phyloP scores from a whole-genome alignment of 345 rosid species.

The Acer yangbiense region DNA sequence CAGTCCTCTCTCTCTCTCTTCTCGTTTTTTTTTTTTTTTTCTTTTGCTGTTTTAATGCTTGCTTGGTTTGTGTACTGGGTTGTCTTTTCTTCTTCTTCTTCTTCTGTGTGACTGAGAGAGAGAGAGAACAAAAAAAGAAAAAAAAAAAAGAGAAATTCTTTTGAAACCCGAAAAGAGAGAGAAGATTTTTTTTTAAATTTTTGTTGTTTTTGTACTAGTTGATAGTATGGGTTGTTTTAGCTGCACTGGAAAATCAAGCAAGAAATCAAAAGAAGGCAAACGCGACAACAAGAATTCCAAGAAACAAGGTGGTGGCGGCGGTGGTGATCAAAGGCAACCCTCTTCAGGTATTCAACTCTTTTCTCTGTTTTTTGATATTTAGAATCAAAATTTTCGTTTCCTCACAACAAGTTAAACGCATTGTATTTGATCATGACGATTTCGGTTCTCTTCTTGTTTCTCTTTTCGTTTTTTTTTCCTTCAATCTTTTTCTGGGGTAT shows the following conservation, averaged over 20 bases:
- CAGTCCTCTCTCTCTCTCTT: background rate
- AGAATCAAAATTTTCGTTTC: background rate
- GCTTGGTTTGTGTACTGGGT: slow-evolving; percentile 6
- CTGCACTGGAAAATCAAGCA: slow-evolving; percentile 44
- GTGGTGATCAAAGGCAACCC: slow-evolving; percentile 37
- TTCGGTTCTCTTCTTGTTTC: background rate
- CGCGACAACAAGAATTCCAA: slow-evolving; percentile 14
- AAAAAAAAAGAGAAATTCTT: background rate
- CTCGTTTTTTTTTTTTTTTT: background rate
- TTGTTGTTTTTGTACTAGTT: background rate
- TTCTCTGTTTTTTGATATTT: background rate
- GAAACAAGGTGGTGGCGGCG: slow-evolving; percentile 22
- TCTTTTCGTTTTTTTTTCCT: no score
- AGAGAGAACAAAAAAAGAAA: background rate
- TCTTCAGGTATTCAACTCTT: slow-evolving; percentile 38
- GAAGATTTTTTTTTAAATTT: background rate
- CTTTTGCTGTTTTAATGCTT: slow-evolving; percentile 3
- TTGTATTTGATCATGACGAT: slow-evolving; percentile 16
- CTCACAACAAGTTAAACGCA: background rate
- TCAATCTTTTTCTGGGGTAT: background rate
- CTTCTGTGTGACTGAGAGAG: slow-evolving; percentile 14
- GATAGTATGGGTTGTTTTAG: slow-evolving; percentile 69
- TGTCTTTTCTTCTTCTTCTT: background rate
- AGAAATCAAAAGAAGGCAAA: slow-evolving; percentile 34
- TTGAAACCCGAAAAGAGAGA: background rate